A percentile compares a stretch with the other conserved stretches of the same genome.
phyloP scores from a whole-genome alignment of 768 basidiomycete genomes.

The Clitopilus passeckerianus region DNA sequence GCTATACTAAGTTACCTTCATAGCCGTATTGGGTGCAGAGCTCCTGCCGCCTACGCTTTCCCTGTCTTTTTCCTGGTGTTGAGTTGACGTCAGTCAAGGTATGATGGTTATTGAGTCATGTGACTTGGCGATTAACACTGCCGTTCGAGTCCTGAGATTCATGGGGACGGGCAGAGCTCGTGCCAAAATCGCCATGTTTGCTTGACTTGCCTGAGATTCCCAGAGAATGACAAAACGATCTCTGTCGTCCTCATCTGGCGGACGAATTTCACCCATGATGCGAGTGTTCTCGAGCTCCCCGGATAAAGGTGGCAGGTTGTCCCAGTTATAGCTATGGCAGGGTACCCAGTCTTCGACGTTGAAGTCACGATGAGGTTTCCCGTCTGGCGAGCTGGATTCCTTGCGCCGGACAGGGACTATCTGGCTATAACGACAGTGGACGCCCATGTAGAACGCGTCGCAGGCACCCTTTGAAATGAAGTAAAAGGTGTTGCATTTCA shows the following conservation, averaged over 20 bases:
- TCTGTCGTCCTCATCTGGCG: background rate
- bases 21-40: no score
- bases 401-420: background rate
- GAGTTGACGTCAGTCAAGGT: constrained; percentile 8
- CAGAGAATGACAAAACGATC: background rate
- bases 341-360: background rate
- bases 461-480: background rate
- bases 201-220: background rate
- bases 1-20: no score
- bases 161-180: no score
- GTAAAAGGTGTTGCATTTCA: background rate
- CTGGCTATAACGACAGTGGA: background rate
- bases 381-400: background rate
- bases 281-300: background rate
- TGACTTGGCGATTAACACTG: constrained; percentile 15
- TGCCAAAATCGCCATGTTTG: no score
- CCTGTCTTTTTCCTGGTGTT: no score
- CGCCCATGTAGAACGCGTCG: background rate
- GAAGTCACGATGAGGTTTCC: background rate
- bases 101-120: constrained; percentile 14
- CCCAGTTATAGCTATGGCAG: background rate
- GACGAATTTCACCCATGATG: background rate
- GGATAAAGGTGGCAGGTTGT: background rate
- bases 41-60: no score
- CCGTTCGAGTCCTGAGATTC: no score